These are phyloP conservation scores for Pisolithus thermaeus DNA, from an alignment of 1,284 basidiomycete genomes.

Conservation along the genomic window DNA sequence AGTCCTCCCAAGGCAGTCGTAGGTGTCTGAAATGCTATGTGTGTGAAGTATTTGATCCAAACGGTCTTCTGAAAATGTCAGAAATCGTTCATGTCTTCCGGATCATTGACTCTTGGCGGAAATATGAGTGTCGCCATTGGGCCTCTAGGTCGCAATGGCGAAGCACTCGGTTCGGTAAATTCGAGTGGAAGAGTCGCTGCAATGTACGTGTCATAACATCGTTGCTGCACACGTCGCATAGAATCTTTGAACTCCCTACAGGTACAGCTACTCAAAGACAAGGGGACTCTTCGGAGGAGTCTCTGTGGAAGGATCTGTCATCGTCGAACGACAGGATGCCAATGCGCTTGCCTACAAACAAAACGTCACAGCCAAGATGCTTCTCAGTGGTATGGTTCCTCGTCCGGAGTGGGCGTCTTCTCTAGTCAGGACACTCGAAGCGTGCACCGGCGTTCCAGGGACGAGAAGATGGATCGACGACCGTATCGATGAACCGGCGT, in stretches of 20 bases:
- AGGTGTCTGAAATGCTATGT: conserved; percentile 26
- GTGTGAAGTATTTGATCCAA: background rate
- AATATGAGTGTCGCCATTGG: conserved; percentile 91
- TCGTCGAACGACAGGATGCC: conserved; percentile 91
- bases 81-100: conserved; percentile 91
- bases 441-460: conserved; percentile 67
- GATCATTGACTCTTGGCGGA: conserved; percentile 89
- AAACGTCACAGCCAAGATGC: conserved; percentile 68
- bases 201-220: conserved; percentile 54
- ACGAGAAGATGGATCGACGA: conserved; percentile 66
- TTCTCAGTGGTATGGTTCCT: conserved; percentile 73
- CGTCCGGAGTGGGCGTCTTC: conserved; percentile 73
- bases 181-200: conserved; percentile 87
- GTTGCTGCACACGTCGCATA: background rate
- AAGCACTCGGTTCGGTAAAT: conserved; percentile 85
- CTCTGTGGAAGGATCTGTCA: conserved; percentile 90
- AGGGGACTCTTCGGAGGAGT: conserved; percentile 85
- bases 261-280: conserved; percentile 94
- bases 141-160: conserved; percentile 91
- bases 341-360: conserved; percentile 77
- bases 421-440: conserved; percentile 70
- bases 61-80: conserved; percentile 31
- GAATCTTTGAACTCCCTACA: conserved; percentile 20
- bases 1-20: conserved; percentile 48
- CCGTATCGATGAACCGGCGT: conserved; percentile 27